Evolutionary conservation across 106 monocot species (phyloP), one percentile per base, ranked within the genome.

Genomic region (Dendrobium catenatum): DNA sequence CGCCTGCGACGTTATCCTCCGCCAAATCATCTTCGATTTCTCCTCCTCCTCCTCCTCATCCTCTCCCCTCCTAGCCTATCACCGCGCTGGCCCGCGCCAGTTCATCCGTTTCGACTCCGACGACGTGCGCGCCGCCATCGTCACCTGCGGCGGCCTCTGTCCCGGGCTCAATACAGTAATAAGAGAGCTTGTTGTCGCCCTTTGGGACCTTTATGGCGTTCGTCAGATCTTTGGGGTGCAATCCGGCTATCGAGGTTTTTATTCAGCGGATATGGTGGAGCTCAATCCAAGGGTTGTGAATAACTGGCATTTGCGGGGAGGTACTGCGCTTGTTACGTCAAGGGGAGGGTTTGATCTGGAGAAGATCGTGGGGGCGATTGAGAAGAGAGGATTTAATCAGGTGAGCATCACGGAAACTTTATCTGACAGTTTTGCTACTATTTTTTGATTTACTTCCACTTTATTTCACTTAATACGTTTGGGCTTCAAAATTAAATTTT

Each of bases 91-190:
- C 0, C 96, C 96, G 17, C 89, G 93, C 27, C 27, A 18, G 64
- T 27, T 24, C 55, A 75, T 91, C 78, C 82, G 31, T 81, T 93
- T 93, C 59, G 82, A 93, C 49, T 80, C 96, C 17, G 24, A 76
- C 10, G 72, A 33, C 42, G 89, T 89, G 72, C 75, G 86, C 10
- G 93, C 88, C 3, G 96, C 91, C n/a, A 83, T 96, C 75, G 96
- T 96, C 42, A 94, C 92, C 20, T 92, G 96, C 84, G 94, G 96
- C 2, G 94, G 92, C 9, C 84, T 96, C 18, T 96, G 96, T 81
- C 96, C 94, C 3, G 96, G 96, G 33, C 47, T 94, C 44, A 96
- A 96, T 84, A 96, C 91, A 6, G 93, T 96, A 22, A 81, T 93
- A 42, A 42, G 94, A 66, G 96, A 94, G 87, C 94, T 94, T n/a